Percentiles rank a stretch among this genome's conserved stretches.
Evolutionary conservation across 2,329 filamentous ascomycete species (phyloP).

Genomic region (Didymosphaeria variabile): DNA sequence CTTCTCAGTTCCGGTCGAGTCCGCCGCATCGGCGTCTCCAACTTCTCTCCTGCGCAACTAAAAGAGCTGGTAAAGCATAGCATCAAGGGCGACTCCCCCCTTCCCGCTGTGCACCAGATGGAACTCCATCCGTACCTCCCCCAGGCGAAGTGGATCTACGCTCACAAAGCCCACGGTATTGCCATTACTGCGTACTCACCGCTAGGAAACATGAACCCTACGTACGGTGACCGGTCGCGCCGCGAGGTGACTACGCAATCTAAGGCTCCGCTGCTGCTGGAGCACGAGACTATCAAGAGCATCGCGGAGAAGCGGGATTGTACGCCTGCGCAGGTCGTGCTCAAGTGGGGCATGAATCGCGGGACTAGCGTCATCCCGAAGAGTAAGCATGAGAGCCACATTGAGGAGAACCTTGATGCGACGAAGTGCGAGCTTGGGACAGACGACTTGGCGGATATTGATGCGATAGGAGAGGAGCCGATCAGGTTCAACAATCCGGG

Average conservation of each 20-base stretch:
- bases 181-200: slow-evolving; percentile 26
- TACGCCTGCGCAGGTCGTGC: slow-evolving; percentile 77
- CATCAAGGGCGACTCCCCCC: slow-evolving; percentile 27
- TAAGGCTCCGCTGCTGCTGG: slow-evolving; percentile 50
- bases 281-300: slow-evolving; percentile 68
- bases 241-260: slow-evolving; percentile 32
- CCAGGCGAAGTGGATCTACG: slow-evolving; percentile 20
- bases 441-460: slow-evolving; percentile 49
- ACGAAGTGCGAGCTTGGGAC: slow-evolving; percentile 47
- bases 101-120: slow-evolving; percentile 27
- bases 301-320: slow-evolving; percentile 68
- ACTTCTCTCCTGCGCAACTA: slow-evolving; percentile 41
- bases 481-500: slow-evolving; percentile 54
- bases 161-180: slow-evolving; percentile 22
- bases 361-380: slow-evolving; percentile 28
- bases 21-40: slow-evolving; percentile 26
- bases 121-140: slow-evolving; percentile 28
- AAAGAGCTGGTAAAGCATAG: slow-evolving; percentile 59
- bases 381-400: slow-evolving; percentile 50
- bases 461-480: slow-evolving; percentile 44
- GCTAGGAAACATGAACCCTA: slow-evolving; percentile 27
- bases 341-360: slow-evolving; percentile 82
- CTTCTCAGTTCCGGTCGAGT: slow-evolving; percentile 37
- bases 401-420: slow-evolving; percentile 56
- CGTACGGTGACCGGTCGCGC: slow-evolving; percentile 21